These are phyloP conservation scores for Penicillium verhagenii DNA, from an alignment of 495 filamentous ascomycete genomes.

Conservation along the genomic window DNA sequence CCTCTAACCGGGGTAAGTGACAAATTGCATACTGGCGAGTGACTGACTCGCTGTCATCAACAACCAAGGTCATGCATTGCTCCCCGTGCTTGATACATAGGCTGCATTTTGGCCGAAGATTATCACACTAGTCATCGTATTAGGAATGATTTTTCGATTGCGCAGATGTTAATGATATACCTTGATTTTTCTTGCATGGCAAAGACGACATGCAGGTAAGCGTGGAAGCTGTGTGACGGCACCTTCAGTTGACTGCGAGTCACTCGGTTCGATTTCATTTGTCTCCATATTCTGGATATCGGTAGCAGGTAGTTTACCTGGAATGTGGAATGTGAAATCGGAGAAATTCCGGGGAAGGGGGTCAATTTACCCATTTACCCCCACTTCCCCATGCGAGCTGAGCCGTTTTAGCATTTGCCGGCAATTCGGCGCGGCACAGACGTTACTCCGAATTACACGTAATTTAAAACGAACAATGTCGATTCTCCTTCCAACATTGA, in stretches of 20 bases:
- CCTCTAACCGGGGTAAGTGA: background rate
- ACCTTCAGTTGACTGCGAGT: conserved; percentile 1
- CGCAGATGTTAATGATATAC: conserved; percentile 4
- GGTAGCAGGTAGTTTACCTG: too few relatives aligned
- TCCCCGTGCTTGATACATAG: conserved; percentile 20
- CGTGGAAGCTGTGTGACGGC: conserved; percentile 3
- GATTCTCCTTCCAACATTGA: too few relatives aligned
- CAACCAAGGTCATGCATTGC: conserved; percentile 21
- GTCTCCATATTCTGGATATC: too few relatives aligned
- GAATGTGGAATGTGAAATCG: background rate
- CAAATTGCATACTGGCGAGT: conserved; percentile 18
- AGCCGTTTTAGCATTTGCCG: too few relatives aligned
- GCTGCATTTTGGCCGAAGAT: conserved; percentile 23
- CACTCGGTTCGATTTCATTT: background rate
- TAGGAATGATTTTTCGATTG: background rate
- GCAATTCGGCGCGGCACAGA: too few relatives aligned
- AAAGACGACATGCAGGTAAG: conserved; percentile 29
- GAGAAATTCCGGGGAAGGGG: background rate
- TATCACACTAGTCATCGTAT: conserved; percentile 22
- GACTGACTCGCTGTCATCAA: conserved; percentile 18
- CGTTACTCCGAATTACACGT: too few relatives aligned
- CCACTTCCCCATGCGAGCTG: too few relatives aligned
- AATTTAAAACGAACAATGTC: too few relatives aligned
- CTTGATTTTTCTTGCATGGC: conserved; percentile 29
- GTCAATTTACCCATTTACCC: too few relatives aligned